A percentile compares a stretch with the other conserved stretches of the same genome.
These are phyloP conservation scores for Neonectria coccinea DNA, from an alignment of 2,329 filamentous ascomycete genomes.

Conservation along the genomic window DNA sequence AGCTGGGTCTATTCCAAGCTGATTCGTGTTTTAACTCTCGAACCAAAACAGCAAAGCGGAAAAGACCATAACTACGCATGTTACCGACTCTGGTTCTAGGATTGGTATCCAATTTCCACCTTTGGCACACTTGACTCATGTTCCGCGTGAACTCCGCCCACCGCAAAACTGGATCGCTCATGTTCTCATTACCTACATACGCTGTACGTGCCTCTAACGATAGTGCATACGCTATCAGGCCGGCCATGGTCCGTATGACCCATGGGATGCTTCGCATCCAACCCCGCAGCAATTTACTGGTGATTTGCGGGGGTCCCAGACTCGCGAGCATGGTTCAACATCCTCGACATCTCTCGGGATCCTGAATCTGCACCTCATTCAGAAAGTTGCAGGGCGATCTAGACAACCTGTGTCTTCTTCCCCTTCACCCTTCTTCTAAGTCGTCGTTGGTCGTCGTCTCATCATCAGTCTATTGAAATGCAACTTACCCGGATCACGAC, in stretches of 20 bases:
- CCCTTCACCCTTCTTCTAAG: background rate
- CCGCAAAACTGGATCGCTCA: background rate
- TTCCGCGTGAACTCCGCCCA: slow-evolving; percentile 6
- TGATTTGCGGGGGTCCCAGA: slow-evolving; percentile 31
- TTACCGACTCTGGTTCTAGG: background rate
- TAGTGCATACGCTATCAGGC: slow-evolving; percentile 29
- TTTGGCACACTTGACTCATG: background rate
- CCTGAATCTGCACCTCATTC: slow-evolving; percentile 2
- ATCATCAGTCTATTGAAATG: background rate
- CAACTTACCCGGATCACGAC: background rate
- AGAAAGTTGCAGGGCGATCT: slow-evolving; percentile 6
- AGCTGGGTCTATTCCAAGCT: background rate
- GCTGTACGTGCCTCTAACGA: slow-evolving; percentile 4
- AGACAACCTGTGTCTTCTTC: background rate
- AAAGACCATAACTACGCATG: too few relatives aligned
- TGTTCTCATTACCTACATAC: background rate
- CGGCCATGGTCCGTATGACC: slow-evolving; percentile 17
- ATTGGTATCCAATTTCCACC: background rate
- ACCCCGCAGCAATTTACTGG: slow-evolving; percentile 34
- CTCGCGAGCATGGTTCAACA: slow-evolving; percentile 8
- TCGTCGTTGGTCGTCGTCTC: background rate
- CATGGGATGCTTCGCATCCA: slow-evolving; percentile 16
- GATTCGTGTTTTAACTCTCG: background rate
- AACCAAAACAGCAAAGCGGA: background rate
- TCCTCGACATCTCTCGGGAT: slow-evolving; percentile 13